A percentile compares a stretch with the other conserved stretches of the same genome.
Conservation (phyloP, 805 yeast genomes). For the Starmerella davenportii region DNA sequence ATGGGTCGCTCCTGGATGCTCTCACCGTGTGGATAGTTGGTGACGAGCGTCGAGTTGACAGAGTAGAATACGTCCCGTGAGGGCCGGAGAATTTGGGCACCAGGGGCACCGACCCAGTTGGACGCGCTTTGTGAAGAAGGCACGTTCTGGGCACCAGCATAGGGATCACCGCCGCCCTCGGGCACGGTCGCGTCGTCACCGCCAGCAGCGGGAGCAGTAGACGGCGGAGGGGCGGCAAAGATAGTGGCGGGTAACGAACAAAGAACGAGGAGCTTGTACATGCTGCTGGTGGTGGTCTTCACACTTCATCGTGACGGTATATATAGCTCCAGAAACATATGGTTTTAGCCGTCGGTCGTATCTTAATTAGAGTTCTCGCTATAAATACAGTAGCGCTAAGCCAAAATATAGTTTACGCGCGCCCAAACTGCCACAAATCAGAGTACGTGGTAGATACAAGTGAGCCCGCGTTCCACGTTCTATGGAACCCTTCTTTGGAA, state of each 20-base stretch:
- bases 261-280: neutral
- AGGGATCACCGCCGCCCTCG: neutral
- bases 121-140: neutral
- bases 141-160: neutral
- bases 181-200: constrained; percentile 11
- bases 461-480: constrained; percentile 15
- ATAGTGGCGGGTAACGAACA: neutral
- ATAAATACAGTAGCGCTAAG: too few relatives aligned
- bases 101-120: constrained; percentile 12
- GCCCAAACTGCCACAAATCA: too few relatives aligned
- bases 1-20: constrained; percentile 9
- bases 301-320: neutral
- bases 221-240: neutral
- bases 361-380: too few relatives aligned
- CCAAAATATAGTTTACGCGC: neutral
- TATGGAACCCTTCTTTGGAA: constrained; percentile 8
- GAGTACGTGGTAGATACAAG: too few relatives aligned
- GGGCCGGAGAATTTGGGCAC: constrained; percentile 6
- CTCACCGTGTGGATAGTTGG: constrained; percentile 9
- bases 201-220: constrained; percentile 1
- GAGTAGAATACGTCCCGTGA: constrained; percentile 13
- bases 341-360: too few relatives aligned
- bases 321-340: neutral
- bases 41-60: constrained; percentile 2
- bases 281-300: neutral